Evolutionary conservation across 345 rosid species (phyloP).

Genomic region (Hibiscus trionum): DNA sequence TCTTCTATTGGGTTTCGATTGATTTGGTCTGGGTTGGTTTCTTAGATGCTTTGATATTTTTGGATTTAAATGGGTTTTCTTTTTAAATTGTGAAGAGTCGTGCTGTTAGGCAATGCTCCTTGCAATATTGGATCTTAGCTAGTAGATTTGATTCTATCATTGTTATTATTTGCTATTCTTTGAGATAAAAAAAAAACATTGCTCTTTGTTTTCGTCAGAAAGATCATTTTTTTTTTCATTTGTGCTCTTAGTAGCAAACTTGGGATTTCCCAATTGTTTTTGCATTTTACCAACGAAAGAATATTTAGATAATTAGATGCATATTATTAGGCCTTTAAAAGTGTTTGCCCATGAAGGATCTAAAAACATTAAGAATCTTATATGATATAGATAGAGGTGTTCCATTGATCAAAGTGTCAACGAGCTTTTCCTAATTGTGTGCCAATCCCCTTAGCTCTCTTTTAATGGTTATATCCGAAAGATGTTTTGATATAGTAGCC

Average conservation of each 20-base stretch:
- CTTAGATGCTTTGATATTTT: background rate
- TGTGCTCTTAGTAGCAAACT: background rate
- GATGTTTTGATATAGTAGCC: background rate
- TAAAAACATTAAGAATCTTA: constrained; percentile 22
- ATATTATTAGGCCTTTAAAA: background rate
- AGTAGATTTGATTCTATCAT: background rate
- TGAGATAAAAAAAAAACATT: background rate
- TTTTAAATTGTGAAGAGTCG: background rate
- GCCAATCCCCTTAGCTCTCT: background rate
- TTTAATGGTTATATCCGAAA: background rate
- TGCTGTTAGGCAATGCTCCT: background rate
- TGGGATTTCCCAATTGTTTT: background rate
- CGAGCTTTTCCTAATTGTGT: background rate
- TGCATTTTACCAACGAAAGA: background rate
- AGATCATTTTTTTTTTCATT: background rate
- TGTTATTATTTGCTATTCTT: background rate
- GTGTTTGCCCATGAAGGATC: constrained; percentile 49
- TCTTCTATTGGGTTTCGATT: background rate
- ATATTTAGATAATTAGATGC: background rate
- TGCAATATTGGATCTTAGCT: background rate
- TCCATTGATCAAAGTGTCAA: background rate
- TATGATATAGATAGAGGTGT: background rate
- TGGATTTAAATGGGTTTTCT: background rate
- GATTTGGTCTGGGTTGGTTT: background rate
- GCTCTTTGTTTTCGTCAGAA: background rate